Percentiles rank a stretch among this genome's conserved stretches.
phyloP scores from a whole-genome alignment of 495 filamentous ascomycete species.

The Hypomontagnella monticulosa region DNA sequence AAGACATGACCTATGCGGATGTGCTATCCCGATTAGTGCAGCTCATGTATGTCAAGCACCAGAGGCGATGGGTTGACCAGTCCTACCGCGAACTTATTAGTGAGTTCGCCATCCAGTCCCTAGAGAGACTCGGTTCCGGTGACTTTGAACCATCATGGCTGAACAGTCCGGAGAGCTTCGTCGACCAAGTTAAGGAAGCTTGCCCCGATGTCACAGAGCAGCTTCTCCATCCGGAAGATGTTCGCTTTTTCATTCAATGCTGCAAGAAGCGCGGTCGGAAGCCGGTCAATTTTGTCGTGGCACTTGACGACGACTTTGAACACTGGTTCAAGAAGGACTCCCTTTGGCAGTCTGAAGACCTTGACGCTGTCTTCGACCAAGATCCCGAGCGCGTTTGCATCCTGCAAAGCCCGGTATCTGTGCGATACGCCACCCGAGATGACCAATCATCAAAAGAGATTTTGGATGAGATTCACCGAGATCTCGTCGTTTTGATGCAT shows the following conservation, averaged over 20 bases:
- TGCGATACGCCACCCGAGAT: conserved; percentile 83
- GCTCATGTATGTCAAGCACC: conserved; percentile 94
- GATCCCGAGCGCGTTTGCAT: conserved; percentile 96
- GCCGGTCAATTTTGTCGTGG: conserved; percentile 93
- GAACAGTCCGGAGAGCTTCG: conserved; percentile 82
- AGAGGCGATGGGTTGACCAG: conserved; percentile 91
- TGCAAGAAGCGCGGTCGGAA: conserved; percentile 96
- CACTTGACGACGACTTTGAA: conserved; percentile 93
- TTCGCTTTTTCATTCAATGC: conserved; percentile 91
- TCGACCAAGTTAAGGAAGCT: conserved; percentile 47
- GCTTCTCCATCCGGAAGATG: conserved; percentile 95
- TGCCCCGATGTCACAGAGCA: conserved; percentile 87
- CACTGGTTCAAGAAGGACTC: conserved; percentile 99
- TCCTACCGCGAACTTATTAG: conserved; percentile 82
- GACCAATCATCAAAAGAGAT: conserved; percentile 96
- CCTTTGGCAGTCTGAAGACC: conserved; percentile 98
- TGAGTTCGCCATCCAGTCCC: conserved; percentile 87
- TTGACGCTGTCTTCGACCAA: conserved; percentile 93
- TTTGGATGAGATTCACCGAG: conserved; percentile 85
- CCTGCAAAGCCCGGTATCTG: conserved; percentile 93
- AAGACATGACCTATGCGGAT: conserved; percentile 98
- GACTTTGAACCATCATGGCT: conserved; percentile 76
- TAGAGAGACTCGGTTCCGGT: conserved; percentile 84
- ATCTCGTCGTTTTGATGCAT: conserved; percentile 70
- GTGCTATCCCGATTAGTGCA: conserved; percentile 94